Evolutionary conservation across 208 protist species (phyloP).

Genomic region (Leishmania tarentolae): DNA sequence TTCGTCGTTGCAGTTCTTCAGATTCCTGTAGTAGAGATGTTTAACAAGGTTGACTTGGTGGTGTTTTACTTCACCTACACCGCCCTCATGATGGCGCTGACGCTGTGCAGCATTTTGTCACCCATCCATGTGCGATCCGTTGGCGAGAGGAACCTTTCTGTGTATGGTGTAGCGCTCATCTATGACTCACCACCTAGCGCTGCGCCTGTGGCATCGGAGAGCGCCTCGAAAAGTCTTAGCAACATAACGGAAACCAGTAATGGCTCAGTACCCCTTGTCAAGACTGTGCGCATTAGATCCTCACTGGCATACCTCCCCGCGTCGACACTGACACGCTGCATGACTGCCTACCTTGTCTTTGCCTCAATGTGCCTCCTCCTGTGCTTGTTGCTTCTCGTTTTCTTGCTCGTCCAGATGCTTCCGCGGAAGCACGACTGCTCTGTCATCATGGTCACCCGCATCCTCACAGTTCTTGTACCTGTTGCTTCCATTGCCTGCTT

Average conservation of each 20-base stretch:
- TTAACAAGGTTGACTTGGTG: constrained; percentile 29
- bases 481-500: constrained; percentile 35
- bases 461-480: constrained; percentile 21
- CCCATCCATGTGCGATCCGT: constrained; percentile 37
- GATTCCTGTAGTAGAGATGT: constrained; percentile 23
- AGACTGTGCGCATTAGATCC: neutral
- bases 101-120: constrained; percentile 48
- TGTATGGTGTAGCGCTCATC: constrained; percentile 42
- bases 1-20: neutral
- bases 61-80: constrained; percentile 42
- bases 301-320: neutral
- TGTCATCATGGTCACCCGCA: constrained; percentile 7
- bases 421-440: neutral
- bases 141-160: constrained; percentile 20
- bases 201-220: neutral
- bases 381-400: constrained; percentile 32
- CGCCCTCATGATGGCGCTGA: constrained; percentile 41
- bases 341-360: constrained; percentile 54
- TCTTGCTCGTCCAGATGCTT: constrained; percentile 28
- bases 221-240: neutral
- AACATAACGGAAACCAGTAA: neutral
- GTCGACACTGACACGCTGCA: constrained; percentile 23
- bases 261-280: neutral
- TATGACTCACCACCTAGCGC: constrained; percentile 28
- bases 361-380: constrained; percentile 26